phyloP scores from a whole-genome alignment of 164 flowering plant species.

The Stephania japonica region DNA sequence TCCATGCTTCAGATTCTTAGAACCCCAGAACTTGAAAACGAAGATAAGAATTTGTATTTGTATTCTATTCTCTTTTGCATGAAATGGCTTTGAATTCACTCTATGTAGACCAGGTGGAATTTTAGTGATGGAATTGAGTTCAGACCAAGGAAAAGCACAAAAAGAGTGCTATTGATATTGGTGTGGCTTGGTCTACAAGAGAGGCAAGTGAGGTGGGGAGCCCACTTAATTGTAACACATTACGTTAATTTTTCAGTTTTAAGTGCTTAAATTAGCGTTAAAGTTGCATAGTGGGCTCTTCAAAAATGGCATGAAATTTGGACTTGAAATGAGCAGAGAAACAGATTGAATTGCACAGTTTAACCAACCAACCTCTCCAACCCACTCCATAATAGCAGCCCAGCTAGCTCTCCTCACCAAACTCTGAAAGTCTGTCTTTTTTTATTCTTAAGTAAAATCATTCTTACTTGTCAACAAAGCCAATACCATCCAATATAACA shows the following conservation, averaged over 20 bases:
- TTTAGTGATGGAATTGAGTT: constrained; percentile 23
- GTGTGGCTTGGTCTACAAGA: constrained; percentile 34
- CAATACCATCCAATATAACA: constrained; percentile 28
- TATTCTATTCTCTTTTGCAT: no score
- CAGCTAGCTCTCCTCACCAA: constrained; percentile 15
- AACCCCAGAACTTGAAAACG: constrained; percentile 13
- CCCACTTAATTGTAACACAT: constrained; percentile 12
- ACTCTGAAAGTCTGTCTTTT: constrained; percentile 18
- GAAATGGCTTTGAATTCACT: constrained; percentile 16
- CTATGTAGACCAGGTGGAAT: background rate
- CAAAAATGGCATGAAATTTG: constrained; percentile 13
- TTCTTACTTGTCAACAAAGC: constrained; percentile 41
- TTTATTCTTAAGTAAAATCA: constrained; percentile 29
- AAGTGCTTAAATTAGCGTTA: background rate
- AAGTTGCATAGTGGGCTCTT: constrained; percentile 12
- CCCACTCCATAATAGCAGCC: constrained; percentile 16
- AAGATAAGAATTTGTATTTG: constrained; percentile 5
- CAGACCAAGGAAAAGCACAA: constrained; percentile 20
- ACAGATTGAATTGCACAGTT: constrained; percentile 23
- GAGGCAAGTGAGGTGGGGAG: constrained; percentile 26
- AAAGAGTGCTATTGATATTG: background rate
- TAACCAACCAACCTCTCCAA: constrained; percentile 21
- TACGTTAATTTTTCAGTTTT: background rate
- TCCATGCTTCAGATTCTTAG: constrained; percentile 1
- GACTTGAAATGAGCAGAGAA: constrained; percentile 13